Evolutionary conservation across 306 rosid species (phyloP).

Genomic region (Bauhinia variegata): DNA sequence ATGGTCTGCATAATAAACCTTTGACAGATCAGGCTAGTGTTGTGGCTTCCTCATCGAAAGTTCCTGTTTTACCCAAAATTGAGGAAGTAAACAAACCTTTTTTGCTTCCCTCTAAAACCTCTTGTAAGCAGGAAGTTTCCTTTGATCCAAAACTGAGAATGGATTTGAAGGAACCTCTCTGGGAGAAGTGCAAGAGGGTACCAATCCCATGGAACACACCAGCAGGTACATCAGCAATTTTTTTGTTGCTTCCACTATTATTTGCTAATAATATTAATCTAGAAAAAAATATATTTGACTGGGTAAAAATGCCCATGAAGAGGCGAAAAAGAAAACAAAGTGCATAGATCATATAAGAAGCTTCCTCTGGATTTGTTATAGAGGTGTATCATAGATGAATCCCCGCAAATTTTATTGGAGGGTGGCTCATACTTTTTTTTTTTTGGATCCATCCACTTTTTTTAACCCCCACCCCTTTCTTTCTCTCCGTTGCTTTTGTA

Average conservation of each 20-base stretch:
- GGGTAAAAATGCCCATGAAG: no score
- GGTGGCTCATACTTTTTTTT: conserved; percentile 26
- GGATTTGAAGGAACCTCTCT: conserved; percentile 59
- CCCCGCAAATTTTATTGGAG: conserved; percentile 42
- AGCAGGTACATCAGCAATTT: conserved; percentile 75
- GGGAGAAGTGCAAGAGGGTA: conserved; percentile 77
- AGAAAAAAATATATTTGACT: conserved; percentile 37
- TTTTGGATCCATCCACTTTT: no score
- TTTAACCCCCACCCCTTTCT: background rate
- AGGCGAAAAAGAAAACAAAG: background rate
- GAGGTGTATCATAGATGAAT: no score
- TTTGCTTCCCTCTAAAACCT: conserved; percentile 43
- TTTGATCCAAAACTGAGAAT: conserved; percentile 49
- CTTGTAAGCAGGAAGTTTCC: conserved; percentile 48
- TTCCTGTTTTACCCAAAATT: conserved; percentile 43
- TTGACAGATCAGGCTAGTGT: conserved; percentile 45
- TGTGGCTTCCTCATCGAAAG: conserved; percentile 52
- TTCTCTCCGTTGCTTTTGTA: conserved; percentile 28
- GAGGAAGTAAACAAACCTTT: conserved; percentile 59
- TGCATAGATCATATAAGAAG: conserved; percentile 26
- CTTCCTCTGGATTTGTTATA: no score
- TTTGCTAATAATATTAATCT: conserved; percentile 37
- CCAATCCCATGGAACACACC: conserved; percentile 83
- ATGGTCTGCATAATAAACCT: conserved; percentile 48
- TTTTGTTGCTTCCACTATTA: conserved; percentile 47